Percentiles rank a stretch among this genome's conserved stretches.
phyloP scores from a whole-genome alignment of 257 asterid genomes.

The Nicotiana noctiflora region DNA sequence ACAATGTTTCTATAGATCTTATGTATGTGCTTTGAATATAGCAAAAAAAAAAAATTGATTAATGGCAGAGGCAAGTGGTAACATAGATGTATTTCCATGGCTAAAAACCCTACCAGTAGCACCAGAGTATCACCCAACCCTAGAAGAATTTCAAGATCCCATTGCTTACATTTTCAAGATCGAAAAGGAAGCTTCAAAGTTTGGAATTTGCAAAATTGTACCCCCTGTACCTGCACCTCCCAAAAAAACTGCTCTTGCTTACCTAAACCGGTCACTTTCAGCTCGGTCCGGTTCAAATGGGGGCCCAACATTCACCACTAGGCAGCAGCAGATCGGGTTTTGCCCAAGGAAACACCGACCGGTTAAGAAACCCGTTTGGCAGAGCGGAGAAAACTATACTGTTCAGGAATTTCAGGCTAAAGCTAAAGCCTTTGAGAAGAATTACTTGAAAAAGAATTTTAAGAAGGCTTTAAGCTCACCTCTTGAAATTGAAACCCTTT shows the following conservation, averaged over 20 bases:
- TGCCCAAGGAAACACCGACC: conserved; percentile 93
- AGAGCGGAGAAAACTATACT: conserved; percentile 82
- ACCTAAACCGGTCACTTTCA: conserved; percentile 67
- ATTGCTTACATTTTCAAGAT: conserved; percentile 95
- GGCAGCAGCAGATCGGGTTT: conserved; percentile 99
- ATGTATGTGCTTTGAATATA: conserved; percentile 30
- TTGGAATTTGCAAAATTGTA: conserved; percentile 90
- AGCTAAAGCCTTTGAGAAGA: conserved; percentile 76
- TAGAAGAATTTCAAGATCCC: conserved; percentile 96
- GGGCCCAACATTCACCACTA: conserved; percentile 74
- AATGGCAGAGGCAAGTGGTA: conserved; percentile 39
- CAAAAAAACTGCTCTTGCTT: conserved; percentile 51
- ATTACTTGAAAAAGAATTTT: conserved; percentile 47
- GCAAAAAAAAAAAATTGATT: conserved; percentile 1
- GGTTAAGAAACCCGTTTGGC: conserved; percentile 96
- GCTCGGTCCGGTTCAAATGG: conserved; percentile 55
- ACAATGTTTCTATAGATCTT: conserved; percentile 29
- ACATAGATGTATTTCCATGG: conserved; percentile 76
- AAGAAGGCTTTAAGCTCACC: conserved; percentile 45
- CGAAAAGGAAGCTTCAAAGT: conserved; percentile 89
- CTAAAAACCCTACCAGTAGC: conserved; percentile 89
- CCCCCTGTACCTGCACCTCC: conserved; percentile 79
- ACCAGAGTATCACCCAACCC: conserved; percentile 88
- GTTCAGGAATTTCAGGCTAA: conserved; percentile 67
- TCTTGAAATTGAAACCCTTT: conserved; percentile 73